phyloP scores from a whole-genome alignment of 345 rosid species.

The Nephelium lappaceum region DNA sequence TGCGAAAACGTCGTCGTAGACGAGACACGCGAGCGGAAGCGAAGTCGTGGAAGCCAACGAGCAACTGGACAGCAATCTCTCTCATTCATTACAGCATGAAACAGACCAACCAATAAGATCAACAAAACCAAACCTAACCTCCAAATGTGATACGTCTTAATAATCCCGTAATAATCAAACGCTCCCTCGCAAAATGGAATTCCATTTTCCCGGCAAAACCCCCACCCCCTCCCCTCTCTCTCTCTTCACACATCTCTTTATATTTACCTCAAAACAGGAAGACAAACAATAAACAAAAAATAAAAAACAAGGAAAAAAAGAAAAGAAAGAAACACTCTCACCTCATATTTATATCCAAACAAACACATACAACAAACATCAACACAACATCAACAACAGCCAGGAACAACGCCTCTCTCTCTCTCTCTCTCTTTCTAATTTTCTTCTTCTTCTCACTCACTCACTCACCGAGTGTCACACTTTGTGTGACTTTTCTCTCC shows the following conservation, averaged over 20 bases:
- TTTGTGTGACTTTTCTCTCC: conserved; percentile 13
- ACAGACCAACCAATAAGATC: neutral
- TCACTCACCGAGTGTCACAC: neutral
- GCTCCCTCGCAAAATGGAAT: conserved; percentile 25
- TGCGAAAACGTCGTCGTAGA: neutral
- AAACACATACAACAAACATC: conserved; percentile 38
- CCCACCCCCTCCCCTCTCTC: neutral
- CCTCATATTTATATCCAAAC: conserved; percentile 76
- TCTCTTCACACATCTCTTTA: neutral
- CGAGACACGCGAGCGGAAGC: neutral
- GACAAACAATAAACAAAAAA: neutral
- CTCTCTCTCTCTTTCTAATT: neutral
- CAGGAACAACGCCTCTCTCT: conserved; percentile 19
- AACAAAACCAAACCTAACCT: neutral
- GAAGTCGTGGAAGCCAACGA: neutral
- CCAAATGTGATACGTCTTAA: neutral
- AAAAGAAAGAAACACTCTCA: conserved; percentile 5
- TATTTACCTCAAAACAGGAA: neutral
- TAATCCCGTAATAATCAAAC: neutral
- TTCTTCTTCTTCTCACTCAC: conserved; percentile 14
- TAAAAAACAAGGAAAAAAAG: neutral
- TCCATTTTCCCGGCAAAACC: conserved; percentile 62
- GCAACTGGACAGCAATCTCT: neutral
- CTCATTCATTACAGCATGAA: neutral
- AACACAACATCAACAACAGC: conserved; percentile 20